Evolutionary conservation across 805 yeast genomes (phyloP), one percentile per base, ranked within the genome.

Genomic region (Ogataea allantospora): DNA sequence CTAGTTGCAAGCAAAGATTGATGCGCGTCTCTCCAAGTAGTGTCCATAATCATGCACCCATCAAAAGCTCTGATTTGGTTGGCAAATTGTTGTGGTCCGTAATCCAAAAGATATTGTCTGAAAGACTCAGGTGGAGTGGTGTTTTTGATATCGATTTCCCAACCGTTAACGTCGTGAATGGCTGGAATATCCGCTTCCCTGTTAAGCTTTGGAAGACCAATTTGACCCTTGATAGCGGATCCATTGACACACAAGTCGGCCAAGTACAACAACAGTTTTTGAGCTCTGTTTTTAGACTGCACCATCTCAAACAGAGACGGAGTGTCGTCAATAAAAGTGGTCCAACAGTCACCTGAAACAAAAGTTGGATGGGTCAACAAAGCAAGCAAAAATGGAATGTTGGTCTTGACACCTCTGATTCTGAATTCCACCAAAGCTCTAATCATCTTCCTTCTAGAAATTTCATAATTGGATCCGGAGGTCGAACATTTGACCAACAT

Each of bases 11-110:
- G 74, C 53, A 93, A 70, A 16, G 97, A 89, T 73, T 93, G 99
- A 68, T 93, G 99, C 24, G 99, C 99, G 67, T 93, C 99, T 80
- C 99, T 88, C 99, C 99, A 93, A 7, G 99, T 93, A 38, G 99
- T 93, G 65, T 93, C 99, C 87, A 95, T 93, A 55, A 93, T 68
- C 63, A 93, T 71, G 50, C 95, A 82, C 56, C 99, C 99, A 38
- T 86, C 70, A 67, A 78, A 80, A 12, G 68, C 64, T 63, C 97
- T 80, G 43, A 93, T 95, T 55, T 86, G 82, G 67, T 81, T 75
- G 52, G 97, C 96, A 60, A 93, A 93, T 21, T 71, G 85, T 38
- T 75, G 93, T 20, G 99, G 95, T 40, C 99, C 99, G 53, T 83
- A 71, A 52, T 78, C 79, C 44, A 91, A 67, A 41, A 93, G 70